Percentiles rank a stretch among this genome's conserved stretches.
These are phyloP conservation scores for Dothistroma pini DNA, from an alignment of 2,329 filamentous ascomycete species.

Conservation along the genomic window DNA sequence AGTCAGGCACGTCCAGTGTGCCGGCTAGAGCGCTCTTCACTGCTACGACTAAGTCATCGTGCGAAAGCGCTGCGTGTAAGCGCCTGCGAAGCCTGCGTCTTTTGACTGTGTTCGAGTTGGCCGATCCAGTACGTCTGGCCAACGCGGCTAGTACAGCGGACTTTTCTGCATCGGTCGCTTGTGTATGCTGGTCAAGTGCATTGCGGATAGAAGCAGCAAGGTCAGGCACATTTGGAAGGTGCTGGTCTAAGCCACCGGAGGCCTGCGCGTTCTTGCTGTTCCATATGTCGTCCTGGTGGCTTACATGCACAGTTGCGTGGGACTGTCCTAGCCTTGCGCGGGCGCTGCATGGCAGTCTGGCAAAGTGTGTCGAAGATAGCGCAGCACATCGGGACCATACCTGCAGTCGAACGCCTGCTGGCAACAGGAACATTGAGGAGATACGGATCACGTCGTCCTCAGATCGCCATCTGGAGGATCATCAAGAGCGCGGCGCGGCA, in stretches of 20 bases:
- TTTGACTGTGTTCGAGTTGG: neutral
- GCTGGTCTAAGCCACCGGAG: neutral
- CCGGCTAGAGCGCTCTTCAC: neutral
- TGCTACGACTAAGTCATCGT: neutral
- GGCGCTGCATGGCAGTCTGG: neutral
- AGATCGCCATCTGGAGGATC: neutral
- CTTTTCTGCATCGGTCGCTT: neutral
- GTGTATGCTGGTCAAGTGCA: neutral
- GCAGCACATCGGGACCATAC: conserved; percentile 5
- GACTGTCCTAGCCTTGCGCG: neutral
- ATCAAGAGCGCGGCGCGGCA: neutral
- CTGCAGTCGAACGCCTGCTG: conserved; percentile 9
- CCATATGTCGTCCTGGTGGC: neutral
- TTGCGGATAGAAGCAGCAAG: neutral
- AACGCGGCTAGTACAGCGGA: neutral
- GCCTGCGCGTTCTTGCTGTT: neutral
- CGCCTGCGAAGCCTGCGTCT: neutral
- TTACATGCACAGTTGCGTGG: neutral
- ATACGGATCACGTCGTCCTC: neutral
- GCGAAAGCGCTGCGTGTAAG: neutral
- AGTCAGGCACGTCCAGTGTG: neutral
- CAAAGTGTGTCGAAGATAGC: neutral
- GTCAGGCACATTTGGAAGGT: neutral
- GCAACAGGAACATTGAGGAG: conserved; percentile 10
- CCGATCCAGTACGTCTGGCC: neutral